Percentiles rank a stretch among this genome's conserved stretches.
These are phyloP conservation scores for Solanum corneliomulleri DNA, from an alignment of 257 asterid species.

Conservation along the genomic window DNA sequence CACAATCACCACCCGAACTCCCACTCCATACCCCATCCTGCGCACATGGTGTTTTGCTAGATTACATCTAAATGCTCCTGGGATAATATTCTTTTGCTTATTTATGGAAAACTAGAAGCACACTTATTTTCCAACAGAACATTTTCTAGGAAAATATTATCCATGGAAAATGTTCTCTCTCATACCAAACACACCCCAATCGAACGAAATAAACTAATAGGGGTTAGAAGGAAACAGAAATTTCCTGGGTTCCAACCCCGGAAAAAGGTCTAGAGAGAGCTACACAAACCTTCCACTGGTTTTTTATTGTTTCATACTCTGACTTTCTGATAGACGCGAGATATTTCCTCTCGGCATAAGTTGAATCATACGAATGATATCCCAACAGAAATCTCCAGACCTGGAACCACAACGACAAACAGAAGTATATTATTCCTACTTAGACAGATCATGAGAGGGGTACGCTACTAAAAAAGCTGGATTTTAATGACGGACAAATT, in stretches of 20 bases:
- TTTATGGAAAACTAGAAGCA: neutral
- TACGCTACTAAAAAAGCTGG: no score
- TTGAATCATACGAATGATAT: slow-evolving; percentile 68
- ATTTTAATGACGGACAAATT: no score
- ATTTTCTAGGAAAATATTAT: neutral
- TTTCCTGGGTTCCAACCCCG: neutral
- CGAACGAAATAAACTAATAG: neutral
- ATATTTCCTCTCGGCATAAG: slow-evolving; percentile 87
- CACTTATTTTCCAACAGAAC: neutral
- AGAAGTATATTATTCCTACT: neutral
- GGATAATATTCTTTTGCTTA: neutral
- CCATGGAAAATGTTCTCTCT: neutral
- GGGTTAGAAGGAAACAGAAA: neutral
- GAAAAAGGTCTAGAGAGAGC: neutral
- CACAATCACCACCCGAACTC: neutral
- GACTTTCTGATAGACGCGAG: slow-evolving; percentile 52
- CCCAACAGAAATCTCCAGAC: slow-evolving; percentile 86
- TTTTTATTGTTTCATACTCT: slow-evolving; percentile 77
- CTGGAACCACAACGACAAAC: slow-evolving; percentile 25
- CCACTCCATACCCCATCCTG: neutral
- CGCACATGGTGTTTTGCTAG: neutral
- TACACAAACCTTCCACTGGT: slow-evolving; percentile 85
- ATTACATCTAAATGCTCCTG: neutral
- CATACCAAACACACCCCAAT: neutral
- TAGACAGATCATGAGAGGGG: neutral